phyloP scores from a whole-genome alignment of 257 asterid genomes.

The Solanum piurae region DNA sequence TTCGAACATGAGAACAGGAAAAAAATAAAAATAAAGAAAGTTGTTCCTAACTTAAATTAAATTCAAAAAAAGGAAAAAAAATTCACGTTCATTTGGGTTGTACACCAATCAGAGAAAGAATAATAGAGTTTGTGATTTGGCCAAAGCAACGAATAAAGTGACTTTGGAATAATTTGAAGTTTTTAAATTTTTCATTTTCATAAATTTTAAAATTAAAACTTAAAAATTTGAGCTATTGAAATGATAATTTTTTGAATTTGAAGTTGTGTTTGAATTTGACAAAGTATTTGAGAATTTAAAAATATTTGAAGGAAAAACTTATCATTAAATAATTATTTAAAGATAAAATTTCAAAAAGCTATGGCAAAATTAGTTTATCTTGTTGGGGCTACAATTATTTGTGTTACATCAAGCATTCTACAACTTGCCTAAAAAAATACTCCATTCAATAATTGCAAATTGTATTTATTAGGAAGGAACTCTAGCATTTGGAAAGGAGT shows the following conservation, averaged over 20 bases:
- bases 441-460: neutral
- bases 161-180: neutral
- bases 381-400: neutral
- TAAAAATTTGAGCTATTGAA: neutral
- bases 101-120: neutral
- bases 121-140: neutral
- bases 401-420: neutral
- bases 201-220: neutral
- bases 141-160: neutral
- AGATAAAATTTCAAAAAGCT: too few relatives aligned
- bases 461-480: neutral
- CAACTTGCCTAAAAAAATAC: neutral
- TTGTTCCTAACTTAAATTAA: neutral
- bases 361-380: too few relatives aligned
- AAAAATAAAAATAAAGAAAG: neutral
- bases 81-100: neutral
- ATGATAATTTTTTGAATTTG: neutral
- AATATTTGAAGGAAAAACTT: too few relatives aligned
- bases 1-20: neutral
- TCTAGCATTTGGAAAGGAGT: neutral
- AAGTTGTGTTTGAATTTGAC: neutral
- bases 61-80: too few relatives aligned
- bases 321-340: too few relatives aligned
- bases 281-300: too few relatives aligned
- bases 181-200: neutral